Conservation (phyloP, 176 grass and related monocot genomes). For the Chrysopogon serrulatus region DNA sequence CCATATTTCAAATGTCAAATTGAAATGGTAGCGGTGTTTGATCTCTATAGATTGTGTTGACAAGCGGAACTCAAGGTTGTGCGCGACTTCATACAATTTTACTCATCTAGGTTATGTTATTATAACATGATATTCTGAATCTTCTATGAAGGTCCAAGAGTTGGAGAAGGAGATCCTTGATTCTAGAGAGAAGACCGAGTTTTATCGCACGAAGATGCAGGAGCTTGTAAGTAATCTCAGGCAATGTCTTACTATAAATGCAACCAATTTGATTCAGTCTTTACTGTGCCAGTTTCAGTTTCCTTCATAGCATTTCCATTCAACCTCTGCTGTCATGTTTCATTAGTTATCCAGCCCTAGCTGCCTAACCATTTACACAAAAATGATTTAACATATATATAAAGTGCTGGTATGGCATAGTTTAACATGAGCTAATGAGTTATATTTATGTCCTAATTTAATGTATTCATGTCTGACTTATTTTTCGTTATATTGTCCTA, state of each 20-base stretch:
- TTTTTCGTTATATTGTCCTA: slow-evolving; percentile 22
- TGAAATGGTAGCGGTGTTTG: background rate
- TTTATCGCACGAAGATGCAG: slow-evolving; percentile 96
- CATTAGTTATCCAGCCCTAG: background rate
- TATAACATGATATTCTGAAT: slow-evolving; percentile 30
- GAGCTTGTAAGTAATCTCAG: slow-evolving; percentile 81
- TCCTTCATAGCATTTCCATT: slow-evolving; percentile 3
- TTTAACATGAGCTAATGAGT: background rate
- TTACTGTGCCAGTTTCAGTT: slow-evolving; percentile 6
- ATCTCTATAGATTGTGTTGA: slow-evolving; percentile 10
- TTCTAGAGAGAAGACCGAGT: slow-evolving; percentile 92
- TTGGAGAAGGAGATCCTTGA: slow-evolving; percentile 98
- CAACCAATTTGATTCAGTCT: slow-evolving; percentile 12
- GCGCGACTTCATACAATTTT: background rate
- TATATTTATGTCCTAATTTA: slow-evolving; percentile 22
- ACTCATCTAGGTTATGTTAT: slow-evolving; percentile 10
- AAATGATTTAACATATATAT: background rate
- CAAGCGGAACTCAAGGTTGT: background rate
- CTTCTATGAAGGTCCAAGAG: slow-evolving; percentile 86
- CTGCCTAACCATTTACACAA: background rate
- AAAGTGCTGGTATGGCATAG: background rate
- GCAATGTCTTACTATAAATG: slow-evolving; percentile 7
- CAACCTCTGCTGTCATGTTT: background rate
- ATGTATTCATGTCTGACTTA: slow-evolving; percentile 26
- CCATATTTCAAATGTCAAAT: background rate